Conservation (phyloP, 2,329 filamentous ascomycete genomes). For the Ascochyta pisi region DNA sequence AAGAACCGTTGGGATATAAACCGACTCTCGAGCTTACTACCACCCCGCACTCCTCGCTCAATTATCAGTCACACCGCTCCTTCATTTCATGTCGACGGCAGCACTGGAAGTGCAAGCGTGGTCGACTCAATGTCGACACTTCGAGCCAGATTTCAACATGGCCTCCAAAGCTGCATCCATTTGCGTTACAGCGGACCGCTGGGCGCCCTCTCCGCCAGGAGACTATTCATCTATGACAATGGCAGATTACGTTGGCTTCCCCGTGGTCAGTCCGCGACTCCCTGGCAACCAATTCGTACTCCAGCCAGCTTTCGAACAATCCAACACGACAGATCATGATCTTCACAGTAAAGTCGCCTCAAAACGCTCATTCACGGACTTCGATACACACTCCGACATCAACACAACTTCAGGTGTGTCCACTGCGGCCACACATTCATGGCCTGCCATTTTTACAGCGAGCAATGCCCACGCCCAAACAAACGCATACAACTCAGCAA, state of each 20-base stretch:
- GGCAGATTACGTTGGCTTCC: conserved; percentile 1
- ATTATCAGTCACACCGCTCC: neutral
- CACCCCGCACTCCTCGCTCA: neutral
- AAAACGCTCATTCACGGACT: neutral
- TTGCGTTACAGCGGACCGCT: neutral
- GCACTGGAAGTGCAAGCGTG: conserved; percentile 8
- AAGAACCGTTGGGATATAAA: neutral
- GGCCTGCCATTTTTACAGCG: conserved; percentile 11
- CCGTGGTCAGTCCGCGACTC: neutral
- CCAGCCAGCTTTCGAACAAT: neutral
- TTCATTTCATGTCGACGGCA: conserved; percentile 7
- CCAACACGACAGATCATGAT: neutral
- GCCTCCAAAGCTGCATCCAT: neutral
- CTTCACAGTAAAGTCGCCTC: neutral
- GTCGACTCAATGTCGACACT: neutral
- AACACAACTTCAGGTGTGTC: neutral
- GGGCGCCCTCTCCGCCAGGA: neutral
- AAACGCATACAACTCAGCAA: neutral
- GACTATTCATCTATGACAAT: neutral
- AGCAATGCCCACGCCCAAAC: neutral
- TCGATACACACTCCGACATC: neutral
- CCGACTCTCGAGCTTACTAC: neutral
- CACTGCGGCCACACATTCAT: neutral
- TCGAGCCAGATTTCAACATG: neutral
- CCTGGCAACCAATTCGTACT: neutral